Base-by-base conservation (phyloP, 179 eudicot species). In the Silene noctiflora region DNA sequence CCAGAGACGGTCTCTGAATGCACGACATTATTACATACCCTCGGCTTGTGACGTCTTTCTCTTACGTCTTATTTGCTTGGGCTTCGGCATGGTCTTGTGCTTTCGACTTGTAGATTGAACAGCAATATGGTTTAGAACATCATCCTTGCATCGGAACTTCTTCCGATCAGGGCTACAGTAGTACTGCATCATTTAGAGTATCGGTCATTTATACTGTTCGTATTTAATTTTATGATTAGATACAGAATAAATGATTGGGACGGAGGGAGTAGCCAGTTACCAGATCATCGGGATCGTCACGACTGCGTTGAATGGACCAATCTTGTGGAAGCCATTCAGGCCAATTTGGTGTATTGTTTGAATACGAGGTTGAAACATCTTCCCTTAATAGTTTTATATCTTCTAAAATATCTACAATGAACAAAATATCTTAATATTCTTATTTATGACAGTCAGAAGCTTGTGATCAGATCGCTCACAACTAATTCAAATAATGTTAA, bases 271-370 rank as follows among this genome's bases (percentile, higher is more conserved):
- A 27, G n/a, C 14, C 11, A 31, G 48, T 39, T 75, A 79, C 78
- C 82, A 62, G 59, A 6, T 61, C 35, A n/a, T 0, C 44, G 6
- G 78, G 78, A 27, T 64, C 17, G 4, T 79, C 75, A 24, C 5
- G 44, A 62, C 67, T 75, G 0, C 78, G 78, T 25, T 75, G 63
- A 19, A 79, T 79, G 53, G 17, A 61, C 82, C 82, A 74, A 22
- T 76, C 79, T 56, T 33, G 74, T 56, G 79, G 79, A 59, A 76
- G 79, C 79, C 79, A 76, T 5, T 76, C 74, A 11, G 79, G 79
- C 74, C 79, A 76, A 13, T 48, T 14, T 9, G 14, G 29, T 22
- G 67, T 16, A 4, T 67, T 3, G 6, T 22, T 19, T 6, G 13
- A 19, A 69, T 19, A 4, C 44, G 21, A 7, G 9, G 48, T 17